Percentiles rank a stretch among this genome's conserved stretches.
phyloP scores from a whole-genome alignment of 1,284 basidiomycete genomes.

The Erythrobasidium hasegawianum region DNA sequence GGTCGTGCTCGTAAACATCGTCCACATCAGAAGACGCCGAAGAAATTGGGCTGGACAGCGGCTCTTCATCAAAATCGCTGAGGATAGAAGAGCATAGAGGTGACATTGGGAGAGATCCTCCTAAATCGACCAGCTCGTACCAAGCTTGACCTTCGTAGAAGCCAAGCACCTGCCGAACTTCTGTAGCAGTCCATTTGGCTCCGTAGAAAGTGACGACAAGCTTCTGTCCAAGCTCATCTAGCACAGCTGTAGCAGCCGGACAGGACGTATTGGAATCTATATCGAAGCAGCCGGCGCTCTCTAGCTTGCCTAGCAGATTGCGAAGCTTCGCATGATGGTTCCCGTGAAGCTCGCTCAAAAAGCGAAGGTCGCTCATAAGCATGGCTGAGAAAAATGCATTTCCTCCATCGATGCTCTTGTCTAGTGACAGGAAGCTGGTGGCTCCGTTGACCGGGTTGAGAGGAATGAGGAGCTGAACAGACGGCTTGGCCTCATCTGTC shows the following conservation, averaged over 20 bases:
- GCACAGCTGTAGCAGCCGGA: conserved; percentile 5
- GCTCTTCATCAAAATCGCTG: conserved; percentile 12
- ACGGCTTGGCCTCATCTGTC: conserved; percentile 8
- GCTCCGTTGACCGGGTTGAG: conserved; percentile 22
- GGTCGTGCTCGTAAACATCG: conserved; percentile 1
- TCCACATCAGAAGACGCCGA: background rate
- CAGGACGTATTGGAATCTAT: background rate
- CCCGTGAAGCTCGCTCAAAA: conserved; percentile 26
- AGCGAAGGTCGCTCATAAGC: conserved; percentile 33
- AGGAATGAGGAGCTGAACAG: conserved; percentile 24
- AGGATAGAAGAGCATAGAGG: conserved; percentile 12
- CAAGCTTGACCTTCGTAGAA: conserved; percentile 15
- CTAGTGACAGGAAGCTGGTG: conserved; percentile 16
- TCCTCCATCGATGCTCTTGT: background rate
- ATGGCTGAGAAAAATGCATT: conserved; percentile 31
- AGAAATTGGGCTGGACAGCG: background rate
- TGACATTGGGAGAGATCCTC: background rate
- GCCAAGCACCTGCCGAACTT: conserved; percentile 28
- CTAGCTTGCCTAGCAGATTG: conserved; percentile 12
- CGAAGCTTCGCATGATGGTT: conserved; percentile 20
- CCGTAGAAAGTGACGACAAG: conserved; percentile 25
- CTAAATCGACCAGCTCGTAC: conserved; percentile 27
- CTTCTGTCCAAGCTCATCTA: conserved; percentile 7
- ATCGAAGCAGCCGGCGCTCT: conserved; percentile 32
- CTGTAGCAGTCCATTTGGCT: conserved; percentile 12